Base-by-base conservation (phyloP, 441 rosid genomes). In the Erysimum cheiri region DNA sequence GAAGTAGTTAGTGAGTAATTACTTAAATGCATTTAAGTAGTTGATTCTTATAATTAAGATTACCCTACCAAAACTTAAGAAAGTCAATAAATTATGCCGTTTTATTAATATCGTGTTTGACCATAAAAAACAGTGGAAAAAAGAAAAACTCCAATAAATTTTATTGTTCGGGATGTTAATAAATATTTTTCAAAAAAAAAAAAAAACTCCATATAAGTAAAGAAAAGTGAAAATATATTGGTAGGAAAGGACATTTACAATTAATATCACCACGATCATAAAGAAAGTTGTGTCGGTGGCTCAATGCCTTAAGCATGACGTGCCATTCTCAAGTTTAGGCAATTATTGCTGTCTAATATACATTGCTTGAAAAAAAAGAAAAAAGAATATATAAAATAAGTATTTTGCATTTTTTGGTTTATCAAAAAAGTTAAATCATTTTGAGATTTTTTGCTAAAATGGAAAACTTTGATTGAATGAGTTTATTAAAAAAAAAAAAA, bases 281-380 rank as follows among this genome's bases (percentile, higher is more conserved):
- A 61, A 53, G 58, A 73, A 68, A 61, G 29, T 24, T 46, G 64
- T 46, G 78, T 74, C 78, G 78, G 78, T 74, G 60, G 48, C 73
- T 68, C 50, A 60, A 35, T 43, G 62, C 35, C 14, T 60, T 12
- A 43, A 67, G 68, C 64, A 60, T 61, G 73, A 60, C 73, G 73
- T 53, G 69, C 73, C 78, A 74, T 74, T 67, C 78, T 73, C 66
- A 57, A 48, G 53, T 19, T 72, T 40, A 14, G 3, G 15, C 74
- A 50, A 31, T 53, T 71, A 71, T 62, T 53, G 63, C 63, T 31
- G 39, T 44, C 65, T 15, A 26, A 22, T 35, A 9, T n/a, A 15
- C 14, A 55, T 28, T 66, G 29, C 29, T 12, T 52, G 22, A 46
- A 46, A 17, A 22, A 46, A 46, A 3, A 15, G 15, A 15, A 44